phyloP scores from a whole-genome alignment of 148 eudicot genomes.

The Silene conica region DNA sequence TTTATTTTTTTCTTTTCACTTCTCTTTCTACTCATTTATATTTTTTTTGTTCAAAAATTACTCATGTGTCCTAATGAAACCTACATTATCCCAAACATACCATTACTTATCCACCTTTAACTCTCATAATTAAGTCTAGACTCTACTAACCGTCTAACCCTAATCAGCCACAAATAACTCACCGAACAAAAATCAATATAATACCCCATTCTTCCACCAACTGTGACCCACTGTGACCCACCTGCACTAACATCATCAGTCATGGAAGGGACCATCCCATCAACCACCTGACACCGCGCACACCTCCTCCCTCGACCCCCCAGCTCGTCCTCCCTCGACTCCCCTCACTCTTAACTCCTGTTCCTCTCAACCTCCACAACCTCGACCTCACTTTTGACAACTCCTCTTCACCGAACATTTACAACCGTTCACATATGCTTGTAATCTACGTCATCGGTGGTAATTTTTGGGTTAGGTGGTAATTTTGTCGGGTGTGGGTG shows the following conservation, averaged over 20 bases:
- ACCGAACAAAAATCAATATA: neutral
- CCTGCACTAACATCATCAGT: neutral
- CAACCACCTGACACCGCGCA: too few species aligned
- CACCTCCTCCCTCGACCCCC: too few species aligned
- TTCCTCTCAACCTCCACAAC: too few species aligned
- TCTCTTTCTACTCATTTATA: neutral
- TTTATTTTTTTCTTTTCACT: neutral
- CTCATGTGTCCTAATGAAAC: neutral
- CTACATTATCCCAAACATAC: neutral
- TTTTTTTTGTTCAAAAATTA: neutral
- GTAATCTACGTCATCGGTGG: too few species aligned
- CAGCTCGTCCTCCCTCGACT: too few species aligned
- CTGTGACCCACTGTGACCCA: neutral
- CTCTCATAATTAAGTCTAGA: neutral
- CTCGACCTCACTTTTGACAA: too few species aligned
- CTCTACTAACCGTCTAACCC: neutral
- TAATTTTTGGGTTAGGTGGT: too few species aligned
- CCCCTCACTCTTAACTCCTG: too few species aligned
- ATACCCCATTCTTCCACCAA: neutral
- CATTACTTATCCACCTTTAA: neutral
- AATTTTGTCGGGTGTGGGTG: too few species aligned
- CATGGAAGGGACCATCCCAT: too few species aligned
- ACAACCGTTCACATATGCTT: too few species aligned
- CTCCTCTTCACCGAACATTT: too few species aligned
- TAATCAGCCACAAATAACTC: neutral